phyloP scores from a whole-genome alignment of 495 filamentous ascomycete genomes.

The Ramalina intermedia region DNA sequence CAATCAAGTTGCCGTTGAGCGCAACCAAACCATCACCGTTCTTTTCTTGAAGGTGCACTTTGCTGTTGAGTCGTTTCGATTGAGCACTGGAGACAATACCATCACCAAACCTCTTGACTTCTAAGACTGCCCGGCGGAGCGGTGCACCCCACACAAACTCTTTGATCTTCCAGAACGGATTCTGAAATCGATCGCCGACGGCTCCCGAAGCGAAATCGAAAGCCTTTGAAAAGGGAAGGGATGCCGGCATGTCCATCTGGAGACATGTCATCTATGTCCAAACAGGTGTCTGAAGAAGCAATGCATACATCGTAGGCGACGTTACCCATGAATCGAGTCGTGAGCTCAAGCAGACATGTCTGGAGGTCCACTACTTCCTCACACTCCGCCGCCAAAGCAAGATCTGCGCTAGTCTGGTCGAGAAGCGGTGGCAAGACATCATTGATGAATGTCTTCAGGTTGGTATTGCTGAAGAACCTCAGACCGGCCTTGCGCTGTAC shows the following conservation, averaged over 20 bases:
- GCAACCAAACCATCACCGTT: slow-evolving; percentile 24
- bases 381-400: slow-evolving; percentile 17
- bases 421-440: slow-evolving; percentile 37
- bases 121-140: slow-evolving; percentile 29
- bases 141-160: slow-evolving; percentile 32
- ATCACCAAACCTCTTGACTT: slow-evolving; percentile 34
- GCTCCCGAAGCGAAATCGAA: slow-evolving; percentile 44
- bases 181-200: slow-evolving; percentile 46
- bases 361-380: slow-evolving; percentile 33
- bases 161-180: slow-evolving; percentile 42
- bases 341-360: slow-evolving; percentile 42
- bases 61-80: slow-evolving; percentile 14
- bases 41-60: not conserved
- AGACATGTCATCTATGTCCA: not conserved
- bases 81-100: slow-evolving; percentile 36
- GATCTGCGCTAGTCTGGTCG: slow-evolving; percentile 20
- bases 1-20: slow-evolving; percentile 29
- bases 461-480: slow-evolving; percentile 40
- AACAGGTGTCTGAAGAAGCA: not conserved
- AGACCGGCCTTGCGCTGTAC: slow-evolving; percentile 44
- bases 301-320: slow-evolving; percentile 41
- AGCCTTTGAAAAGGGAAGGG: slow-evolving; percentile 38
- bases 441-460: slow-evolving; percentile 40
- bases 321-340: slow-evolving; percentile 43
- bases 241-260: slow-evolving; percentile 44